phyloP scores from a whole-genome alignment of 805 yeast genomes.

The Candida bentonensis region DNA sequence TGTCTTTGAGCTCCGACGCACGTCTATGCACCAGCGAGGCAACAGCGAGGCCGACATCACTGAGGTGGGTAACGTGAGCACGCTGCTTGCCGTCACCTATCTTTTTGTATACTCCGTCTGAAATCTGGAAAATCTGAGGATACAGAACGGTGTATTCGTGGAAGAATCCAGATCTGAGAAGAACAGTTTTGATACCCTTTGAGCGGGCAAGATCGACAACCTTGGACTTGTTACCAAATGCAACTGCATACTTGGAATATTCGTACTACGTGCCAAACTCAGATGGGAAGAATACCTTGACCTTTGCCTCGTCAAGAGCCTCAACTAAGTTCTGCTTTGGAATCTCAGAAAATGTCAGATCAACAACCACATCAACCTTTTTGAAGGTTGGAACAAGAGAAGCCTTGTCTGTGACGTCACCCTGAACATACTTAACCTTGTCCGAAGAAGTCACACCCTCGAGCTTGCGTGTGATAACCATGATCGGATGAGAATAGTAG shows the following conservation, averaged over 20 bases:
- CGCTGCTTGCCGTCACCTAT: conserved; percentile 5
- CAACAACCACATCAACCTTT: conserved; percentile 39
- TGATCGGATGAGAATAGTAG: conserved; percentile 34
- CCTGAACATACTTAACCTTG: conserved; percentile 6
- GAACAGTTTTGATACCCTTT: conserved; percentile 15
- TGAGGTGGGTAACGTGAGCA: conserved; percentile 10
- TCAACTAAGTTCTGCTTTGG: conserved; percentile 24
- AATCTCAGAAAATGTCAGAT: conserved; percentile 26
- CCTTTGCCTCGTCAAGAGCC: conserved; percentile 27
- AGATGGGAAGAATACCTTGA: conserved; percentile 43
- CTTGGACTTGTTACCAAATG: conserved; percentile 7
- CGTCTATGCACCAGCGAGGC: conserved; percentile 13
- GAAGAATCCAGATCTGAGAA: conserved; percentile 13
- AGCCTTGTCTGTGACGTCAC: conserved; percentile 6
- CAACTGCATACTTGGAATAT: conserved; percentile 1
- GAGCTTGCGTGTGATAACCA: conserved; percentile 34
- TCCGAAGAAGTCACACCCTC: conserved; percentile 22
- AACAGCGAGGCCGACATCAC: conserved; percentile 15
- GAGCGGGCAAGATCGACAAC: conserved; percentile 9
- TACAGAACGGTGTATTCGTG: conserved; percentile 5
- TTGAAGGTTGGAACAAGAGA: conserved; percentile 20
- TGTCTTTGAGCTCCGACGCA: conserved; percentile 12
- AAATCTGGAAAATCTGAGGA: not conserved
- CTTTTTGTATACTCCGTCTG: conserved; percentile 1
- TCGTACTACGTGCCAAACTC: conserved; percentile 39